Base-by-base conservation (phyloP, 345 rosid species). In the Erucastrum elatum region DNA sequence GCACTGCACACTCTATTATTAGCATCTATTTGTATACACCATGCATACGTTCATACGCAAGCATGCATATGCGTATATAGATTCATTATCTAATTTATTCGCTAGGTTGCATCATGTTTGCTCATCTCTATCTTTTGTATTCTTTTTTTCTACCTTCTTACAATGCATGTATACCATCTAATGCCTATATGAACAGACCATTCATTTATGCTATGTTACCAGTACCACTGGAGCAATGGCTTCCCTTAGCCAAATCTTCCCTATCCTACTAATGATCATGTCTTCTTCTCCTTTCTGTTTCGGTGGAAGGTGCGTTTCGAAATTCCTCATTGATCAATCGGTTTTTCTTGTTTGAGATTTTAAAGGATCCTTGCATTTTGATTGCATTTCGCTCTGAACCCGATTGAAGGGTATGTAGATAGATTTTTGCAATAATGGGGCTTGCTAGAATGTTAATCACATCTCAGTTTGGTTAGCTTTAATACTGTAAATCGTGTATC, bases 161-260 rank as follows among this genome's bases (percentile, higher is more conserved):
- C 62, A 59, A 59, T 58, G 62, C 30, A 58, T 58, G 6, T 58
- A 25, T 56, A 3, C 11, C 30, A 8, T 21, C 21, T 21, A 8
- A 8, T 56, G 30, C 62, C 5, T 49, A 49, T 26, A 59, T 59
- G 64, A 59, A 26, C 30, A 58, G 29, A 58, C 60, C 10, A 56
- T 11, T 46, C 29, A 27, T 56, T 7, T 72, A 26, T 60, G 74
- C 56, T 8, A 67, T 49, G 65, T 34, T 60, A 39, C 5, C 25
- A 66, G 58, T 12, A 7, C 9, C 72, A 64, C 33, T 25, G 71
- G 3, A 27, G 27, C 78, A 55, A 80, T 79, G 82, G 78, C 66
- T 74, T 51, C 66, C 44, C 26, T 39, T 68, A 53, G 66, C 78
- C 66, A 29, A 68, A 68, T 55, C 71, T 39, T 74, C 71, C 75